Base-by-base conservation (phyloP, 805 yeast genomes). In the Saccharomyces paradoxus region DNA sequence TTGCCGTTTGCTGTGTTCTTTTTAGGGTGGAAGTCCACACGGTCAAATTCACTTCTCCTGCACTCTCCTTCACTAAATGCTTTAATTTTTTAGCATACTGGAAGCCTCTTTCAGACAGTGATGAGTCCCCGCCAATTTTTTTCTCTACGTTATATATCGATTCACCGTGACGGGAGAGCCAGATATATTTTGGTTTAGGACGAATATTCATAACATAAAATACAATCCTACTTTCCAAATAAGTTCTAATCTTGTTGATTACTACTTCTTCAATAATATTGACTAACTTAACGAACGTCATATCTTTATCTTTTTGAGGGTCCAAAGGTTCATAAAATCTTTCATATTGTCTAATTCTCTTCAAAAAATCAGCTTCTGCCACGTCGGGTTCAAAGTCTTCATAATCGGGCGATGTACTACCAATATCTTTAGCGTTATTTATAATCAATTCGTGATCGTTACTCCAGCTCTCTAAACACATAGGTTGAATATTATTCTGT, bases 101-200 rank as follows among this genome's bases (percentile, higher is more conserved):
- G 72, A 84, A 78, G 6, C 98, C 98, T 47, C 98, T 79, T 55
- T 84, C 86, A 50, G 92, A 84, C 53, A 92, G 75, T 61, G 84
- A 81, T 2, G 96, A 87, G 73, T 92, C 97, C 22, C 98, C 99
- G 32, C 99, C 99, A 59, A 94, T 88, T 70, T 89, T 89, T 30
- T 97, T 97, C 50, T 90, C 90, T 55, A 94, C 77, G 69, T 94
- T 94, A 73, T 85, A 94, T 67, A 83, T 84, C 2, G 96, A 86
- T 72, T 94, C 99, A 28, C 99, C 99, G 66, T 94, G 99, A 63
- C 99, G 81, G 50, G 96, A 88, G 50, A 94, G 77, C 92, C 96
- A 94, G 57, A 94, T 90, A 59, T 86, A 81, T 58, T 98, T 80
- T 28, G 97, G 96, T 68, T 89, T 88, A 62, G 90, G 87, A 69